Percentiles rank a stretch among this genome's conserved stretches.
These are phyloP conservation scores for Madurella mycetomatis DNA, from an alignment of 2,329 filamentous ascomycete species.

Conservation along the genomic window DNA sequence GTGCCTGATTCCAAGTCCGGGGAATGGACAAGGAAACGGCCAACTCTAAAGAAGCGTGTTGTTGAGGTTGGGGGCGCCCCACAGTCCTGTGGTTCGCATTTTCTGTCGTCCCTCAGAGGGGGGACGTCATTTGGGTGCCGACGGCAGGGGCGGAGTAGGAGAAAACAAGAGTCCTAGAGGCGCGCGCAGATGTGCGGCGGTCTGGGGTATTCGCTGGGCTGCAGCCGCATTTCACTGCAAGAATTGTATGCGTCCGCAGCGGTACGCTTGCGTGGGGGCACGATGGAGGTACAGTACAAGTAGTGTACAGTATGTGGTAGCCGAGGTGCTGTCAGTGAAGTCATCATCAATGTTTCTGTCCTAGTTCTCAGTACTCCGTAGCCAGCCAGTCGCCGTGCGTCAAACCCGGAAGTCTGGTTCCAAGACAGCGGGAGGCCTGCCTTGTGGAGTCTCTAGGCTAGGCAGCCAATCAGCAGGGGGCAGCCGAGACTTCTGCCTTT, in stretches of 20 bases:
- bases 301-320: background rate
- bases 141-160: too few relatives aligned
- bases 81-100: background rate
- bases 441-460: background rate
- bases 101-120: too few relatives aligned
- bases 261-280: too few relatives aligned
- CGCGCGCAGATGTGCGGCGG: too few relatives aligned
- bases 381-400: background rate
- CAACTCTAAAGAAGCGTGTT: background rate
- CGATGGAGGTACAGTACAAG: too few relatives aligned
- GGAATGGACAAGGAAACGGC: background rate
- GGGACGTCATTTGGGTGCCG: too few relatives aligned
- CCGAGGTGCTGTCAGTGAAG: background rate
- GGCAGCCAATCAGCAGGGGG: background rate
- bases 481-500: background rate
- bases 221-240: too few relatives aligned
- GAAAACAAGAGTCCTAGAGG: too few relatives aligned
- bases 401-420: background rate
- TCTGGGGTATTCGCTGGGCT: too few relatives aligned
- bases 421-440: background rate
- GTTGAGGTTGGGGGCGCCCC: background rate
- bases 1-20: slow-evolving; percentile 2
- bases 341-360: background rate
- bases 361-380: background rate
- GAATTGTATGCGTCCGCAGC: too few relatives aligned